These are phyloP conservation scores for Opeltia flavorubescens DNA, from an alignment of 495 filamentous ascomycete genomes.

Conservation along the genomic window DNA sequence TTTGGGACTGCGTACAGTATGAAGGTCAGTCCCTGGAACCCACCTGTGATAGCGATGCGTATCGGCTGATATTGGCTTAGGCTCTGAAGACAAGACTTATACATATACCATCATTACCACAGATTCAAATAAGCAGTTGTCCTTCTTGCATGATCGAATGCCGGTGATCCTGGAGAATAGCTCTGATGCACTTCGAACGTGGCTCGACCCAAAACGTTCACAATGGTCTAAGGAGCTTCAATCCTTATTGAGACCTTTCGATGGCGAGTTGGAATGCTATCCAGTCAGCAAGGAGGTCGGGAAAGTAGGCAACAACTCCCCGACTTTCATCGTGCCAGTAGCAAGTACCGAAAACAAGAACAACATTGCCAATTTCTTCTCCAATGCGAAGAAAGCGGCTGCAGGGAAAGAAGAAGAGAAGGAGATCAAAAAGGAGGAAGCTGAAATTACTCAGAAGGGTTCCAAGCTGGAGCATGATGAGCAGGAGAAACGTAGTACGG, in stretches of 20 bases:
- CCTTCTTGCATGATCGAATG: slow-evolving; percentile 88
- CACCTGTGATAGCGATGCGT: neutral
- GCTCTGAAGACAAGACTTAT: slow-evolving; percentile 52
- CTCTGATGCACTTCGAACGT: slow-evolving; percentile 52
- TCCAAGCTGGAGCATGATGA: slow-evolving; percentile 18
- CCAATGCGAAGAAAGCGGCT: slow-evolving; percentile 32
- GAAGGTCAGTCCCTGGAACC: slow-evolving; percentile 37
- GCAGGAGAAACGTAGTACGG: slow-evolving; percentile 26
- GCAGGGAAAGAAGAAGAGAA: slow-evolving; percentile 17
- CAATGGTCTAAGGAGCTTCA: slow-evolving; percentile 74
- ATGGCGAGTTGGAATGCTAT: slow-evolving; percentile 72
- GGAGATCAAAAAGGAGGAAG: slow-evolving; percentile 9
- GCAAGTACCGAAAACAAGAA: slow-evolving; percentile 73
- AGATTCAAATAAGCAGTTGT: slow-evolving; percentile 59
- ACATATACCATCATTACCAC: slow-evolving; percentile 92
- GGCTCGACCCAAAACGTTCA: slow-evolving; percentile 60
- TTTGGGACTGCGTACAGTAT: slow-evolving; percentile 81
- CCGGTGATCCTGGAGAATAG: slow-evolving; percentile 78
- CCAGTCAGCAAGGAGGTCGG: slow-evolving; percentile 79
- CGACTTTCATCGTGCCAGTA: slow-evolving; percentile 67
- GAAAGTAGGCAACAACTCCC: slow-evolving; percentile 87
- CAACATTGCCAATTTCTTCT: slow-evolving; percentile 90
- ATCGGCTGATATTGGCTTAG: slow-evolving; percentile 12
- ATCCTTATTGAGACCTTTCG: slow-evolving; percentile 56
- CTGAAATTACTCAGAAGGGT: slow-evolving; percentile 16